Evolutionary conservation across 2,329 filamentous ascomycete genomes (phyloP).

Genomic region (Hypoxylon sp.): DNA sequence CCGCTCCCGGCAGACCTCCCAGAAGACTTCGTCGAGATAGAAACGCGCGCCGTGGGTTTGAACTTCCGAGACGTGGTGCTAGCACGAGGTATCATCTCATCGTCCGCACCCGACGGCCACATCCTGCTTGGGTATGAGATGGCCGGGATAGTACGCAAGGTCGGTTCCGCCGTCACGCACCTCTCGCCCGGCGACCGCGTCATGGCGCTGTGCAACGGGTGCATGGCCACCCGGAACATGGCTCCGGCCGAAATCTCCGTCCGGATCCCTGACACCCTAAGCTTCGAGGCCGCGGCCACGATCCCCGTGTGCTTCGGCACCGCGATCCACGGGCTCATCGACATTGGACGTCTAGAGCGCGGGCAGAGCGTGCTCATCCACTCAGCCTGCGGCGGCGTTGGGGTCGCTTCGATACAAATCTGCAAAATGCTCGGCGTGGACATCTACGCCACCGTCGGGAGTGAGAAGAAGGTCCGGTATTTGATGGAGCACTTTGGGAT

Average conservation of each 20-base stretch:
- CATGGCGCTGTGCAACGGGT: slow-evolving; percentile 30
- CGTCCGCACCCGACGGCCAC: slow-evolving; percentile 36
- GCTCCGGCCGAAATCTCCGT: slow-evolving; percentile 25
- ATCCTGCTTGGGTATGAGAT: slow-evolving; percentile 32
- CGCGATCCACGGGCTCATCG: slow-evolving; percentile 31
- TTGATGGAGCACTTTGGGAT: slow-evolving; percentile 29
- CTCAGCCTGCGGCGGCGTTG: slow-evolving; percentile 37
- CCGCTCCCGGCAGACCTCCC: slow-evolving; percentile 6
- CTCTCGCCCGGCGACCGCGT: slow-evolving; percentile 29
- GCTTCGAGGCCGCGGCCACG: slow-evolving; percentile 30
- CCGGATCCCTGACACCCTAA: slow-evolving; percentile 30
- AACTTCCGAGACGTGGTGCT: slow-evolving; percentile 37
- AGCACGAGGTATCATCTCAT: slow-evolving; percentile 24
- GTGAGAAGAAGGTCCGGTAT: slow-evolving; percentile 29
- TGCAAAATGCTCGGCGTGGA: slow-evolving; percentile 32
- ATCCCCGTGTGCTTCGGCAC: slow-evolving; percentile 35
- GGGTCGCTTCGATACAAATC: slow-evolving; percentile 35
- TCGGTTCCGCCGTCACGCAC: slow-evolving; percentile 26
- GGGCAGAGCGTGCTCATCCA: slow-evolving; percentile 38
- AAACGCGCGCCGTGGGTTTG: slow-evolving; percentile 30
- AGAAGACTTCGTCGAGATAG: slow-evolving; percentile 30
- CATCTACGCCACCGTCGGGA: slow-evolving; percentile 36
- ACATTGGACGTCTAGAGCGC: slow-evolving; percentile 26
- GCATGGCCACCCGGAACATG: slow-evolving; percentile 20
- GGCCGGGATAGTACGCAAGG: slow-evolving; percentile 20